Percentiles rank a stretch among this genome's conserved stretches.
Evolutionary conservation across 805 yeast genomes (phyloP).

Genomic region (Pachysolen tannophilus): DNA sequence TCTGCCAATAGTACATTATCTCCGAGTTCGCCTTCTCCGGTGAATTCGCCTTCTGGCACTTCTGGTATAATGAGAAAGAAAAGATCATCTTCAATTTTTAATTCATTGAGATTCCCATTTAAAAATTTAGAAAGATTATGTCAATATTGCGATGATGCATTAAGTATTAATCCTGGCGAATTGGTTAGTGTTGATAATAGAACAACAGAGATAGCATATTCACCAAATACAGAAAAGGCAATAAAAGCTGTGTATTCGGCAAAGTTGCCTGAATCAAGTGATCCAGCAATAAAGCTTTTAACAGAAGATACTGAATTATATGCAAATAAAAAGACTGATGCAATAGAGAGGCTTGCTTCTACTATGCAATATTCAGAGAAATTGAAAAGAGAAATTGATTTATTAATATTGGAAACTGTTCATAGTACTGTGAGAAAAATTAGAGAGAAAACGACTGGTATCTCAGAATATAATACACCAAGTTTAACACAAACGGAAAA

Average conservation of each 20-base stretch:
- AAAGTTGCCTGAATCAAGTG: constrained; percentile 43
- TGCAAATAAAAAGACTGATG: constrained; percentile 58
- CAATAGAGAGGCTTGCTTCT: constrained; percentile 63
- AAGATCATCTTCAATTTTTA: constrained; percentile 33
- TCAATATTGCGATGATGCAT: constrained; percentile 69
- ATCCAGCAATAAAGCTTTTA: constrained; percentile 54
- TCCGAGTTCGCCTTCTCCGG: constrained; percentile 10
- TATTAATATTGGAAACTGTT: constrained; percentile 54
- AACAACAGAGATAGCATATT: constrained; percentile 29
- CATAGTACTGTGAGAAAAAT: constrained; percentile 53
- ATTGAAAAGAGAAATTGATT: constrained; percentile 73
- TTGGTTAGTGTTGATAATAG: constrained; percentile 20
- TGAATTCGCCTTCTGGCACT: constrained; percentile 14
- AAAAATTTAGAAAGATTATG: constrained; percentile 48
- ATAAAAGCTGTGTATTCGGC: constrained; percentile 34
- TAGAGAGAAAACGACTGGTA: constrained; percentile 21
- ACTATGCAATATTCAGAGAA: constrained; percentile 68
- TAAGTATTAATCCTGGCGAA: constrained; percentile 68
- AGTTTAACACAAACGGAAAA: constrained; percentile 12
- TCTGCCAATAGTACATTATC: constrained; percentile 4
- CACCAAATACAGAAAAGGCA: constrained; percentile 57
- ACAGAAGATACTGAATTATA: constrained; percentile 60
- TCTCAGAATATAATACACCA: constrained; percentile 13
- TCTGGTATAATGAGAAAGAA: constrained; percentile 23
- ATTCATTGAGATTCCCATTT: constrained; percentile 46